phyloP scores from a whole-genome alignment of 164 flowering plant species.

The Tetracentron sinense region DNA sequence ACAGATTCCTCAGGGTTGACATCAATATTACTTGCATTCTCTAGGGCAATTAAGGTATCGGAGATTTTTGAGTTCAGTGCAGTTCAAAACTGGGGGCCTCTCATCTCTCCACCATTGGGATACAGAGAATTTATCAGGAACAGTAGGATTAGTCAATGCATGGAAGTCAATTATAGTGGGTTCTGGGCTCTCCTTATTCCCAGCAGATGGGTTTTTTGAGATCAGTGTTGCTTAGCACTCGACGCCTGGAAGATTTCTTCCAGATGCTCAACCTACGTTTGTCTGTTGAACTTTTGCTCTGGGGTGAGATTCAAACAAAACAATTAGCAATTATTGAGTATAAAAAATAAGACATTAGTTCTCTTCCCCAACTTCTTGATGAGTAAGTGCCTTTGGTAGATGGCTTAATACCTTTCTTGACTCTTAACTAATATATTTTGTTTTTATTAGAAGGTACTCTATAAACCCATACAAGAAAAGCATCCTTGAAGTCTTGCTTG shows the following conservation, averaged over 20 bases:
- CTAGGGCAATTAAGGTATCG: constrained; percentile 22
- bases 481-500: no score
- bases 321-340: constrained; percentile 10
- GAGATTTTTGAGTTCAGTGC: constrained; percentile 22
- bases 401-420: no score
- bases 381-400: no score
- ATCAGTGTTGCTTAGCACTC: constrained; percentile 66
- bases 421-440: no score
- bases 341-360: no score
- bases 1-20: constrained; percentile 44
- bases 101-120: constrained; percentile 42
- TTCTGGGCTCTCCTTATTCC: constrained; percentile 49
- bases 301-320: constrained; percentile 14
- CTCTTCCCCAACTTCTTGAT: no score
- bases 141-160: constrained; percentile 25
- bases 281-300: constrained; percentile 62
- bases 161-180: constrained; percentile 28
- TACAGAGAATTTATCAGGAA: constrained; percentile 45
- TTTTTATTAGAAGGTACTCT: no score
- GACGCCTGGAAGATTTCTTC: constrained; percentile 74
- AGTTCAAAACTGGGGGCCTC: constrained; percentile 28
- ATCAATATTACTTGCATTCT: constrained; percentile 23
- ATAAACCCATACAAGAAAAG: no score
- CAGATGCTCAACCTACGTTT: constrained; percentile 91
- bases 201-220: constrained; percentile 45